Evolutionary conservation across 352 stramenopile genomes (phyloP).

Genomic region (Pythium folliculosum): DNA sequence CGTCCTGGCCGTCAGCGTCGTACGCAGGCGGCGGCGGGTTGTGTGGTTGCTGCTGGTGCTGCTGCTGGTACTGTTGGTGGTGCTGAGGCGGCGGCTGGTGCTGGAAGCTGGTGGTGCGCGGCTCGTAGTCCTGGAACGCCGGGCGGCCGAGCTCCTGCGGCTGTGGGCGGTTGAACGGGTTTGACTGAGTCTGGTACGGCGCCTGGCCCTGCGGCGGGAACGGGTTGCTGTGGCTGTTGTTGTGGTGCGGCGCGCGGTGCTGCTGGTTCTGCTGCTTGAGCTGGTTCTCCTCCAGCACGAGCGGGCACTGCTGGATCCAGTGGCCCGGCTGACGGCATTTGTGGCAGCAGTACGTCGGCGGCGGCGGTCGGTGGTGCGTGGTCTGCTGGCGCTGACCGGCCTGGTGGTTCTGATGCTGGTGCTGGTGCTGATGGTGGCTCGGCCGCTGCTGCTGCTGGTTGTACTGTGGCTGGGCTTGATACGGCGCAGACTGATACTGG

Average conservation of each 20-base stretch:
- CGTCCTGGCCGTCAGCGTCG: background rate
- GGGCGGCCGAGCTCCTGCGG: constrained; percentile 16
- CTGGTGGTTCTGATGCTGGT: constrained; percentile 30
- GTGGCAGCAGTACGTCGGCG: constrained; percentile 70
- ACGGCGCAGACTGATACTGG: constrained; percentile 14
- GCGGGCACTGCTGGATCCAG: constrained; percentile 77
- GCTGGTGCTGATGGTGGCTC: constrained; percentile 26
- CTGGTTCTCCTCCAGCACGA: constrained; percentile 30
- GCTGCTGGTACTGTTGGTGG: background rate
- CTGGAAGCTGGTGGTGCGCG: constrained; percentile 10
- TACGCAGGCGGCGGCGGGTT: constrained; percentile 1
- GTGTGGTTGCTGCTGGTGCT: background rate
- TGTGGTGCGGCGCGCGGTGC: background rate
- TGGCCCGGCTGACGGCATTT: constrained; percentile 77
- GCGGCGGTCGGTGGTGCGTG: constrained; percentile 34
- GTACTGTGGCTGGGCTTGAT: constrained; percentile 28
- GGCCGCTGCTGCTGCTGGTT: constrained; percentile 29
- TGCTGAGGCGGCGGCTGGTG: constrained; percentile 3
- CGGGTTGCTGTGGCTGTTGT: background rate
- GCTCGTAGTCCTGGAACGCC: constrained; percentile 27
- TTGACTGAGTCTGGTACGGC: constrained; percentile 21
- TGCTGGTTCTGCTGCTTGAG: constrained; percentile 26
- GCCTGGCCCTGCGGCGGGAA: background rate
- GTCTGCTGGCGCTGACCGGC: background rate
- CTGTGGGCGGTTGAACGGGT: constrained; percentile 16